phyloP scores from a whole-genome alignment of 306 rosid species.

The Oxytropis ochrocephala region DNA sequence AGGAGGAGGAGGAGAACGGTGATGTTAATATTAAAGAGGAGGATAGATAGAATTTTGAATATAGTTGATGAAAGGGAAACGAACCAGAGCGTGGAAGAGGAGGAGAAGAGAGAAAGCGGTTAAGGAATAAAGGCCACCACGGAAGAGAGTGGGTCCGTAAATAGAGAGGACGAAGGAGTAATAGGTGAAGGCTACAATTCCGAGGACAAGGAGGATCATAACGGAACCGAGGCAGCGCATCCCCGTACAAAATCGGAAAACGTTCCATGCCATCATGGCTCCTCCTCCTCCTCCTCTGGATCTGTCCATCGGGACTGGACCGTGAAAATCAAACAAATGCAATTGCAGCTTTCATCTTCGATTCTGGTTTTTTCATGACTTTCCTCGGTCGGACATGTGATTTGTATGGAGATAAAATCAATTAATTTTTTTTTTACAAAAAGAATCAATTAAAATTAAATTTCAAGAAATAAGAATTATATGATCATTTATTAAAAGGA shows the following conservation, averaged over 20 bases:
- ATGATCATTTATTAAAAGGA: no score
- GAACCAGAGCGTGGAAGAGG: slow-evolving; percentile 61
- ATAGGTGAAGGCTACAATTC: slow-evolving; percentile 49
- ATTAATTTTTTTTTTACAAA: no score
- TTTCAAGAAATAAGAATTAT: no score
- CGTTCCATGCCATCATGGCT: slow-evolving; percentile 54
- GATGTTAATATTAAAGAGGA: no score
- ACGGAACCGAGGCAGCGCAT: slow-evolving; percentile 57
- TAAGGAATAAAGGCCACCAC: slow-evolving; percentile 35
- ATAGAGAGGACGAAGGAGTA: slow-evolving; percentile 52
- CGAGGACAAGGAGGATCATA: slow-evolving; percentile 52
- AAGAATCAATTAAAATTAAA: no score
- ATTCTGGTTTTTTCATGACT: background rate
- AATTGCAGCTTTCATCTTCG: background rate
- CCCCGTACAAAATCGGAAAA: slow-evolving; percentile 49
- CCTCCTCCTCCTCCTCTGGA: background rate
- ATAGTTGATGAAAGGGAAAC: background rate
- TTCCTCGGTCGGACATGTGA: background rate
- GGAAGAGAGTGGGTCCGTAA: slow-evolving; percentile 52
- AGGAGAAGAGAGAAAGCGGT: slow-evolving; percentile 38
- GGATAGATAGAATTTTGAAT: no score
- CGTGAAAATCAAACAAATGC: background rate
- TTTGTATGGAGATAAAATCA: background rate
- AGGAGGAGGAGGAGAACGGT: slow-evolving; percentile 32
- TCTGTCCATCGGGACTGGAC: background rate